Percentiles rank a stretch among this genome's conserved stretches.
phyloP scores from a whole-genome alignment of 1,284 basidiomycete genomes.

The Pseudozyma pruni region DNA sequence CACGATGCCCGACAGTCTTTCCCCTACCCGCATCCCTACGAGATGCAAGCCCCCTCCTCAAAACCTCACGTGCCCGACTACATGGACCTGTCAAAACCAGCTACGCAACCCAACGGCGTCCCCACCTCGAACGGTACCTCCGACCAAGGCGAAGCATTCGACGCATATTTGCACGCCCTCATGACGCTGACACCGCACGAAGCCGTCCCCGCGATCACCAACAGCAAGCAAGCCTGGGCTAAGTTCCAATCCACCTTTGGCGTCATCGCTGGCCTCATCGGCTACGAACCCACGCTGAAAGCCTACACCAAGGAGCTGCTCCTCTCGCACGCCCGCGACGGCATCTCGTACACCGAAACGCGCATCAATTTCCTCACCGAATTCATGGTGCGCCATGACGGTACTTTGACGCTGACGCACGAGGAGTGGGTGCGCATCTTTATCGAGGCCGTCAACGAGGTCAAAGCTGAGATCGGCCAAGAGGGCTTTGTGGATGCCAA shows the following conservation, averaged over 20 bases:
- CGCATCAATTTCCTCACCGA: constrained; percentile 76
- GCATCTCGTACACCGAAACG: constrained; percentile 78
- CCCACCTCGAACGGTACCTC: background rate
- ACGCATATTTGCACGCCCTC: constrained; percentile 49
- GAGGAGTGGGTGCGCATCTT: constrained; percentile 75
- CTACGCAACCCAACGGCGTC: background rate
- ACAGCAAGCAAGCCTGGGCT: constrained; percentile 56
- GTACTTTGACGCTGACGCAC: constrained; percentile 74
- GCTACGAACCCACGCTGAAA: constrained; percentile 72
- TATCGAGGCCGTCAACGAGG: constrained; percentile 73
- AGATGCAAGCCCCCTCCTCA: background rate
- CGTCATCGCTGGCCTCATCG: constrained; percentile 64
- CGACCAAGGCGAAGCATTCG: constrained; percentile 29
- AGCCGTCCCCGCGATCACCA: constrained; percentile 18
- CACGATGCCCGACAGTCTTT: constrained; percentile 26
- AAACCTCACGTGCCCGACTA: constrained; percentile 18
- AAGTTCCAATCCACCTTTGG: constrained; percentile 57
- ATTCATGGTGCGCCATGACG: constrained; percentile 76
- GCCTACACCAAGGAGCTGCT: constrained; percentile 76
- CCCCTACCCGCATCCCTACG: constrained; percentile 44
- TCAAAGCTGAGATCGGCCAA: constrained; percentile 31
- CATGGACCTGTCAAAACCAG: constrained; percentile 2
- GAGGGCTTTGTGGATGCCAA: constrained; percentile 41
- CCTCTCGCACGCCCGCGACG: constrained; percentile 76
- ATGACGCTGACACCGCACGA: constrained; percentile 56